A percentile compares a stretch with the other conserved stretches of the same genome.
phyloP scores from a whole-genome alignment of 2,329 filamentous ascomycete species.

The Hymenoscyphus fraxineus region DNA sequence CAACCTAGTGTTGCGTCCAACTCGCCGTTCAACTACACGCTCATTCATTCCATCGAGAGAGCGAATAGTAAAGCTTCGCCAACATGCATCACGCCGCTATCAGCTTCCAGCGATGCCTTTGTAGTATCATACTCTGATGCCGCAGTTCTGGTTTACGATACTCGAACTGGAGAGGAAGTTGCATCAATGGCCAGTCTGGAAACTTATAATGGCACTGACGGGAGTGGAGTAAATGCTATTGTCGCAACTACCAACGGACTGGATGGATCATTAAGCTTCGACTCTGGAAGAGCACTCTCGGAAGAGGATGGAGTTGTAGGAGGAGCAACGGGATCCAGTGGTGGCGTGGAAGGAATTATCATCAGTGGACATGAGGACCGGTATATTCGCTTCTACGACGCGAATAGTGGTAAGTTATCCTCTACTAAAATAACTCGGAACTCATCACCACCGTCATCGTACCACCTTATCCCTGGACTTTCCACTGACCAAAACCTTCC shows the following conservation, averaged over 20 bases:
- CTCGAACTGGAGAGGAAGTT: constrained; percentile 78
- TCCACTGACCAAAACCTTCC: not conserved
- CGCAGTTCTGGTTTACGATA: constrained; percentile 87
- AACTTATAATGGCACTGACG: constrained; percentile 84
- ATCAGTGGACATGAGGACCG: constrained; percentile 96
- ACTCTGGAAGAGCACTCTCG: constrained; percentile 58
- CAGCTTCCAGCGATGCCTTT: constrained; percentile 77
- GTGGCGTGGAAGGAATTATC: constrained; percentile 84
- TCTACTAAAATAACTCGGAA: not conserved
- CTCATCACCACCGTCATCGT: not conserved
- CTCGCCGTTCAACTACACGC: constrained; percentile 81
- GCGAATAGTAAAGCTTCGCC: constrained; percentile 68
- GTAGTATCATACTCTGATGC: constrained; percentile 92
- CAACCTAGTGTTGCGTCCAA: constrained; percentile 83
- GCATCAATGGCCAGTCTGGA: constrained; percentile 90
- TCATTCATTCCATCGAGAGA: constrained; percentile 81
- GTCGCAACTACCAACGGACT: constrained; percentile 82
- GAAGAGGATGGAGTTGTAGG: constrained; percentile 74
- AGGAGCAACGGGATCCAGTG: constrained; percentile 74
- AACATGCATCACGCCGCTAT: constrained; percentile 90
- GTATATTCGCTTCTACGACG: constrained; percentile 95
- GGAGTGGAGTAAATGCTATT: constrained; percentile 82
- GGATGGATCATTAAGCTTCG: constrained; percentile 58
- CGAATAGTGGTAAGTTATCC: constrained; percentile 81
- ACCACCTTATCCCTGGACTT: too few relatives aligned